Base-by-base conservation (phyloP, 192 early-diverging fungal genomes). In the Coemansia javaensis region DNA sequence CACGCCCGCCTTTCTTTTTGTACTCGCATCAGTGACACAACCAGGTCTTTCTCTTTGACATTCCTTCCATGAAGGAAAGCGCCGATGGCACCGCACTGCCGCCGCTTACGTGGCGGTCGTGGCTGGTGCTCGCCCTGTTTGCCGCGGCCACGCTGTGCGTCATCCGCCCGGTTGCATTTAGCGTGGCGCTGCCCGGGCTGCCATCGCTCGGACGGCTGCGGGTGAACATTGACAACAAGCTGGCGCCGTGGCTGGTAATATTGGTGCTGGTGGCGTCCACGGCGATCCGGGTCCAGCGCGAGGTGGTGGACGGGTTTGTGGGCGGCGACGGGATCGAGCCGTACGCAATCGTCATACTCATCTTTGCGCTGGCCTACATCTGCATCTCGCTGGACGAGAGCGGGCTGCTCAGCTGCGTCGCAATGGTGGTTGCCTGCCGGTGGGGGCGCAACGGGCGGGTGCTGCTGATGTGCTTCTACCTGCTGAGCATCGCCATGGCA, bases 331-430 rank as follows among this genome's bases (percentile, higher is more conserved):
- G 54, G 38, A 64, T 64, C 18, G 41, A 56, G 53, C 91, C 91
- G 1, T 94, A 86, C 55, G 80, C 85, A 13, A 83, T 94, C 5
- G 74, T 94, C 43, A 79, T 91, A 10, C 77, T 92, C 18, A 82
- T 94, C 34, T 89, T 87, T 62, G 81, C 87, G 14, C 67, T 89
- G 60, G 89, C 91, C 0, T 87, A 90, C 53, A 86, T 94, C 20
- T 91, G 87, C 54, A 81, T 94, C 12, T 86, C 85, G 25, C 72
- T 91, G 11, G 91, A 92, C 58, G 69, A 87, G 47, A 89, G 90
- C 5, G 90, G 88, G 14, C 56, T 90, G 11, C 81, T 90, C 47
- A 79, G 87, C 71, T 78, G 83, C 75, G 75, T 86, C 48, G 77
- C 91, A 48, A 77, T 93, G 60, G 57, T 78, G 66, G 81, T 93